Base-by-base conservation (phyloP, 495 filamentous ascomycete species). In the Trichoderma virens region DNA sequence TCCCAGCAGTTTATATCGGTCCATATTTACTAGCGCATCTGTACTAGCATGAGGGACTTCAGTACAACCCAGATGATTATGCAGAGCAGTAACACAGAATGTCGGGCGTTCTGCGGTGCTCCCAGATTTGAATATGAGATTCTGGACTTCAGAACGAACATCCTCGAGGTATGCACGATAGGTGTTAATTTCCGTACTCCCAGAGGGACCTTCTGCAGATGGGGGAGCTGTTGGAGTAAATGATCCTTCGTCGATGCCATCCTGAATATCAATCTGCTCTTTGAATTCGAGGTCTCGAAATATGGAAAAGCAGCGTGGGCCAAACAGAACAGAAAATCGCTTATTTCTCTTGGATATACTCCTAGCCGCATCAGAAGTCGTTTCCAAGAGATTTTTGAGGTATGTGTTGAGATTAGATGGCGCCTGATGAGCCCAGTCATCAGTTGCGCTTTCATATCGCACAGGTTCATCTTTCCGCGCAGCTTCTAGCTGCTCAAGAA, bases 261-360 rank as follows among this genome's bases (percentile, higher is more conserved):
- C 71, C 30, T 38, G 61, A 8, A 65, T 61, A 18, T 73, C 70
- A 9, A 69, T 64, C 8, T 60, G 59, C 35, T 75, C 72, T 14
- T 70, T 65, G 68, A 92, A 93, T 4, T 83, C 88, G 3, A 92
- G 72, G 41, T 82, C 85, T 60, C 79, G 78, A 39, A 93, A 78
- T 38, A 93, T 68, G 35, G 82, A 75, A 64, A 83, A 76, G 70
- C 89, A 90, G 20, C 84, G 79, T 28, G 73, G 74, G 16, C 90
- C 89, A 71, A 93, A 89, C 45, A 85, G 82, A 16, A 86, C 77
- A 61, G 83, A 76, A 68, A 91, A 95, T 18, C 81, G 82, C 72
- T 90, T 92, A 74, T 93, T 93, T 8, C 82, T 74, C 16, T 81
- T 79, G 4, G 85, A 82, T 63, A 93, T 90, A 25, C 73, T 68